Evolutionary conservation across 257 asterid genomes (phyloP).

Genomic region (Forsythia viridissima): DNA sequence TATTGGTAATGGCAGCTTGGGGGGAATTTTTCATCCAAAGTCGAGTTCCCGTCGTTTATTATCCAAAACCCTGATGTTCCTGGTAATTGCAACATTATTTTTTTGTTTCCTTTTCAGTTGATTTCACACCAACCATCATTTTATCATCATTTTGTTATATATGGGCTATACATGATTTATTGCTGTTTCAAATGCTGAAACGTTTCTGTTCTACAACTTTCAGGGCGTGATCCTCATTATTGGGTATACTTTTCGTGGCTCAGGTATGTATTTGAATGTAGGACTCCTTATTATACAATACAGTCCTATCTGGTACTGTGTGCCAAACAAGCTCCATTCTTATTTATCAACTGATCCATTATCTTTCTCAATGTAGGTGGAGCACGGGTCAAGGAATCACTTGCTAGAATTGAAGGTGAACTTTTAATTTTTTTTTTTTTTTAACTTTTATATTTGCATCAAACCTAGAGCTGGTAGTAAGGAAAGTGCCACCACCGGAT

Average conservation of each 20-base stretch:
- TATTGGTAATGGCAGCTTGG: conserved; percentile 29
- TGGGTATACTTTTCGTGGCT: conserved; percentile 36
- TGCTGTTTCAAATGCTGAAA: neutral
- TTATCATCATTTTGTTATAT: neutral
- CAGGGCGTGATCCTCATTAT: conserved; percentile 40
- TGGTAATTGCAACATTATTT: conserved; percentile 27
- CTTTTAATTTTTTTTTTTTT: too few species aligned
- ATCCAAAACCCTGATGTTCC: conserved; percentile 32
- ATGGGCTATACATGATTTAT: neutral
- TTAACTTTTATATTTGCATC: neutral
- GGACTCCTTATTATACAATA: neutral
- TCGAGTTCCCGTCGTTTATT: conserved; percentile 36
- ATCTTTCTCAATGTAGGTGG: neutral
- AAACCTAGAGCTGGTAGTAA: neutral
- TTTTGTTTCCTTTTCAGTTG: neutral
- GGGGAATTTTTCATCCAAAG: conserved; percentile 44
- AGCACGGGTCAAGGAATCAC: neutral
- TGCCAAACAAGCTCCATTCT: neutral
- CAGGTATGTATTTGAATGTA: conserved; percentile 28
- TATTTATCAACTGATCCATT: neutral
- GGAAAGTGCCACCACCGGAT: neutral
- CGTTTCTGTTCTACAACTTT: conserved; percentile 4
- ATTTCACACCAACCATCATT: neutral
- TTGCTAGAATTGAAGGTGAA: neutral
- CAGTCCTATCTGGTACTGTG: neutral